Percentiles rank a stretch among this genome's conserved stretches.
Conservation (phyloP, 2,329 filamentous ascomycete species). For the Pestalotiopsis sp. region DNA sequence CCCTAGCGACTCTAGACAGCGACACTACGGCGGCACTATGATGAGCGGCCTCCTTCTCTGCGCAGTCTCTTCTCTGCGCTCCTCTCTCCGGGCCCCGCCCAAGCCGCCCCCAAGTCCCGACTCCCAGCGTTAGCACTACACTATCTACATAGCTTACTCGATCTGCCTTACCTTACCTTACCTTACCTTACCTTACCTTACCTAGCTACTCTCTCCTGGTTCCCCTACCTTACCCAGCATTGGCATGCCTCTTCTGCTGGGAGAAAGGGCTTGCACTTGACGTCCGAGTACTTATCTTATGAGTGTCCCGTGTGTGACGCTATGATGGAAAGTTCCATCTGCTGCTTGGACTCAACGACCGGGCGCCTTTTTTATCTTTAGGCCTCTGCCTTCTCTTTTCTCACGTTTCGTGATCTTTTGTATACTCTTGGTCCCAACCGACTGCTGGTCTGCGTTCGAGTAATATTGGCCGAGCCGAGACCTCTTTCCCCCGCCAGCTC, state of each 20-base stretch:
- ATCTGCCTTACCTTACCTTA: too few relatives aligned
- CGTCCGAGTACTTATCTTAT: background rate
- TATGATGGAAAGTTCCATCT: background rate
- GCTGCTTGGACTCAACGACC: background rate
- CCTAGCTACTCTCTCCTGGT: background rate
- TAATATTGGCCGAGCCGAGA: background rate
- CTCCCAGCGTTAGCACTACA: background rate
- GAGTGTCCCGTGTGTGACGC: slow-evolving; percentile 5
- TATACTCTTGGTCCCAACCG: background rate
- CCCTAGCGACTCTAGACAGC: background rate
- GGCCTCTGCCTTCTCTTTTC: background rate
- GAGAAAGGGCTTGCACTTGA: background rate
- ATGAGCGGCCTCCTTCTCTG: slow-evolving; percentile 4
- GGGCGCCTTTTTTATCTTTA: background rate
- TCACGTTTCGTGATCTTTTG: background rate
- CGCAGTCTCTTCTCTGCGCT: background rate
- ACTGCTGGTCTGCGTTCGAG: background rate
- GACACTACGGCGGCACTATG: slow-evolving; percentile 6
- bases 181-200: background rate
- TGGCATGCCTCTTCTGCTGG: background rate
- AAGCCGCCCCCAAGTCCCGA: background rate
- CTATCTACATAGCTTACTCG: too few relatives aligned
- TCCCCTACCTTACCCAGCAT: background rate
- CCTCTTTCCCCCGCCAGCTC: background rate
- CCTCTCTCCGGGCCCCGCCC: background rate